phyloP scores from a whole-genome alignment of 2,329 filamentous ascomycete species.

The Curvularia spicifera region DNA sequence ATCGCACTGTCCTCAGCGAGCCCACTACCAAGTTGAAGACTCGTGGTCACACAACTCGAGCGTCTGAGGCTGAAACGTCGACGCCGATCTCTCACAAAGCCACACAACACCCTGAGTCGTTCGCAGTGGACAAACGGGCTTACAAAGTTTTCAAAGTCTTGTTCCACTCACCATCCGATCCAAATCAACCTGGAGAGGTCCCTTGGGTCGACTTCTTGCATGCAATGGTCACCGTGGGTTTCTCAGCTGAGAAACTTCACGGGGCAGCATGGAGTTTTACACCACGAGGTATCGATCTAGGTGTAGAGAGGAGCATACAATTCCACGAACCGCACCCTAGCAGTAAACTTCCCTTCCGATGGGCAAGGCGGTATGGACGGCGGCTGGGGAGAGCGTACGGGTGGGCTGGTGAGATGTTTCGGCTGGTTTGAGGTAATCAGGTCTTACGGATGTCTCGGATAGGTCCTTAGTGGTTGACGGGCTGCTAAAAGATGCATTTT shows the following conservation, averaged over 20 bases:
- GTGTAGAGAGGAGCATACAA: slow-evolving; percentile 25
- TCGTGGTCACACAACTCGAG: slow-evolving; percentile 5
- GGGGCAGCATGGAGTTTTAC: slow-evolving; percentile 67
- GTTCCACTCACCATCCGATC: slow-evolving; percentile 48
- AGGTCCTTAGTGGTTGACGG: background rate
- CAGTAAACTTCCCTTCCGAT: slow-evolving; percentile 58
- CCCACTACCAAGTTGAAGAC: slow-evolving; percentile 21
- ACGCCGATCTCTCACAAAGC: slow-evolving; percentile 4
- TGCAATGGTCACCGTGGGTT: slow-evolving; percentile 60
- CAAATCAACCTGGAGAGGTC: slow-evolving; percentile 57
- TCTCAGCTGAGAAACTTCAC: slow-evolving; percentile 63
- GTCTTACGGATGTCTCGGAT: background rate
- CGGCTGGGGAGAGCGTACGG: slow-evolving; percentile 60
- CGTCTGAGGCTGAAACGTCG: background rate
- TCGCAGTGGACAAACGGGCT: slow-evolving; percentile 36
- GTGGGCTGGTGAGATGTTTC: slow-evolving; percentile 46
- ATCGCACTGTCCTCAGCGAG: slow-evolving; percentile 4
- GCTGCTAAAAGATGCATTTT: background rate
- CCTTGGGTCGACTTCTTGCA: slow-evolving; percentile 62
- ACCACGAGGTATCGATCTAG: slow-evolving; percentile 52
- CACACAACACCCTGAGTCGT: slow-evolving; percentile 25
- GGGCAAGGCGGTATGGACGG: slow-evolving; percentile 57
- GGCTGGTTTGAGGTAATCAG: slow-evolving; percentile 3
- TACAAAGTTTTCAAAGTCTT: slow-evolving; percentile 53
- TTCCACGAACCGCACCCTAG: slow-evolving; percentile 67